Base-by-base conservation (phyloP, 1,284 basidiomycete species). In the Trichosporon inkin region DNA sequence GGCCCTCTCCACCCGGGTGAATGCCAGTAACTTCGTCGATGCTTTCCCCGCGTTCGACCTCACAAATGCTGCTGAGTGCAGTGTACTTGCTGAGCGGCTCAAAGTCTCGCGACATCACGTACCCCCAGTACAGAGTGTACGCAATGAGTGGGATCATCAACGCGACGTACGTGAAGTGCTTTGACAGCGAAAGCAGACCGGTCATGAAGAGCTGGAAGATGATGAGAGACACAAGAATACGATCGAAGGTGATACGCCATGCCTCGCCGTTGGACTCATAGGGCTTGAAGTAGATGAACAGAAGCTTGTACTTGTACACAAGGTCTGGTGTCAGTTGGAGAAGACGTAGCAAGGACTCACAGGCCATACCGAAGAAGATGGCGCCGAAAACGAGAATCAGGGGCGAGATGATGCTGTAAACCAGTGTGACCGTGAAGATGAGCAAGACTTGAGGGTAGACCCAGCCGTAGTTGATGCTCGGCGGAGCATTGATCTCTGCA, bases 221-320 rank as follows among this genome's bases (percentile, higher is more conserved):
- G 72, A 92, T 73, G 55, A 94, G 84, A 47, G 88, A 90, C 89
- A 89, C 92, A 34, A 92, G 86, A 32, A 94, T 84, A 20, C 92
- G 88, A 17, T 85, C 82, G 72, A 91, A 93, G 0, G 91, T 92
- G 68, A 92, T 86, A 0, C 92, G 91, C 93, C 94, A 98, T 0
- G 77, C 78, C 60, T 78, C 77, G n/a, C 78, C 78, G 55, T 77
- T 76, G 16, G 73, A 73, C 62, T 79, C 77, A 67, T 77, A 78
- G 1, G 77, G 76, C 62, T 76, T 78, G 67, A 77, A 78, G 71
- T 78, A 78, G 62, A 79, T 89, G 71, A 96, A 96, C 2, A 97
- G 81, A 2, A 97, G 83, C 74, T 97, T 95, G 80, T 97, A 97
- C 81, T 99, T 99, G 84, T 95, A 97, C 3, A 97, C 92, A 5